Conservation (phyloP, 78 protist species). For the Polysphondylium violaceum region DNA sequence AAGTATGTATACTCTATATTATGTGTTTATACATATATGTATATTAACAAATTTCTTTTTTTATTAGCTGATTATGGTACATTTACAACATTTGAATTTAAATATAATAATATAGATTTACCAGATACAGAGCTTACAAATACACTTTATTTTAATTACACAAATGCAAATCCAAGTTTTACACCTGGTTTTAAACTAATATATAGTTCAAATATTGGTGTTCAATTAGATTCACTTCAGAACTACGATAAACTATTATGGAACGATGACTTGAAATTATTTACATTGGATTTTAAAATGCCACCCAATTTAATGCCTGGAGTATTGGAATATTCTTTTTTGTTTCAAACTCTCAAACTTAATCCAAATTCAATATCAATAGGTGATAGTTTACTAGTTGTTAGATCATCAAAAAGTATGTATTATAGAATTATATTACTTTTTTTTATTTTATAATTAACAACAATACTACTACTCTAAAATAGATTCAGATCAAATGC, state of each 20-base stretch:
- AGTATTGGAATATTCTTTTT: constrained; percentile 9
- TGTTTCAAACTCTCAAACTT: background rate
- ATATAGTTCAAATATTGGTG: background rate
- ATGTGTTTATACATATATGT: background rate
- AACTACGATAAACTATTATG: background rate
- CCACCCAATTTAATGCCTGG: background rate
- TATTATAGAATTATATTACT: background rate
- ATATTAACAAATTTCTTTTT: background rate
- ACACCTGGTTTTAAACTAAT: constrained; percentile 15
- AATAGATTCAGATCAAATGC: background rate
- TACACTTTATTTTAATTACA: background rate
- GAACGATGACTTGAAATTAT: background rate
- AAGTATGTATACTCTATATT: too few species aligned
- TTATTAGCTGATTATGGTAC: background rate
- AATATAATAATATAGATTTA: background rate
- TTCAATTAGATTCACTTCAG: background rate
- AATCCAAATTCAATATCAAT: background rate
- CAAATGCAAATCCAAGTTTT: background rate
- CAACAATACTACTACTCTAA: background rate
- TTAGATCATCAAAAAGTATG: background rate
- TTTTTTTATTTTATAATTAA: background rate
- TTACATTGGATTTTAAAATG: background rate
- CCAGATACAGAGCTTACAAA: background rate
- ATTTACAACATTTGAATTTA: background rate
- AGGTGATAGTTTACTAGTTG: background rate